Conservation (phyloP, 2,329 filamentous ascomycete genomes). For the Venturia oleaginea region DNA sequence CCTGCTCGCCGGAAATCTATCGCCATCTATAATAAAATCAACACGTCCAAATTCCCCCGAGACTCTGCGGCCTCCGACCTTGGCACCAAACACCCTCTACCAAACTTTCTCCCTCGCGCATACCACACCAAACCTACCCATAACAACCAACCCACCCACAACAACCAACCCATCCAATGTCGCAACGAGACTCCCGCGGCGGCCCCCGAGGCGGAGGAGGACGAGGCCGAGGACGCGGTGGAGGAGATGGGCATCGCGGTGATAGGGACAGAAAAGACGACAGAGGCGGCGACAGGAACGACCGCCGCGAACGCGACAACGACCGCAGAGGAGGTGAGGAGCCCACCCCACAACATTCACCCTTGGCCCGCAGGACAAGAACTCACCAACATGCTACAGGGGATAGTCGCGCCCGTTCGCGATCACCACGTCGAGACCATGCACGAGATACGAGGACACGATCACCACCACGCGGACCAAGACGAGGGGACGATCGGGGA, state of each 20-base stretch:
- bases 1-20: background rate
- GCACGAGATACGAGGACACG: slow-evolving; percentile 1
- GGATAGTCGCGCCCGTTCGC: slow-evolving; percentile 9
- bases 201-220: background rate
- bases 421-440: slow-evolving; percentile 11
- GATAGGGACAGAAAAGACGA: background rate
- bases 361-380: background rate
- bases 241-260: background rate
- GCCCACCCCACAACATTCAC: background rate
- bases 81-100: background rate
- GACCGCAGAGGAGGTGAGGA: slow-evolving; percentile 8
- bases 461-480: background rate
- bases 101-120: background rate
- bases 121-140: background rate
- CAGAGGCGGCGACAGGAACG: background rate
- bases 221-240: background rate
- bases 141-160: background rate
- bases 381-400: slow-evolving; percentile 4
- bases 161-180: slow-evolving; percentile 2
- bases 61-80: background rate
- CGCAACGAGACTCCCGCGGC: slow-evolving; percentile 2
- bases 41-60: background rate
- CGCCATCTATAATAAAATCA: background rate
- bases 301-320: slow-evolving; percentile 3
- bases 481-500: background rate